Evolutionary conservation across 1,284 basidiomycete genomes (phyloP).

Genomic region (Entoloma clypeatum): DNA sequence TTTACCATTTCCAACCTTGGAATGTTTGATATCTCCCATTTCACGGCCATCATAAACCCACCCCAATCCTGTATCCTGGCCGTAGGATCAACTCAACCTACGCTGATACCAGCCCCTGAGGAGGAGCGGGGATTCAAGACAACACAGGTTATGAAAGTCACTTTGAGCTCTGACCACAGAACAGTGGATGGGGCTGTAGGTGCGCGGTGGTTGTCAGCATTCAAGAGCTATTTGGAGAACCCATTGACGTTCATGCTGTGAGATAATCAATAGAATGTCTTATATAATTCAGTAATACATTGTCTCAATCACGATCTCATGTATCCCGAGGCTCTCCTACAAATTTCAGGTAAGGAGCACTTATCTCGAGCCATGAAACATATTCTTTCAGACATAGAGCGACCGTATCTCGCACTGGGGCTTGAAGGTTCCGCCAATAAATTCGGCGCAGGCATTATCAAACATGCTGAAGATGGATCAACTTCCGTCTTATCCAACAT

Average conservation of each 20-base stretch:
- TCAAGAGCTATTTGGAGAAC: constrained; percentile 98
- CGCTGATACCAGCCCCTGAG: constrained; percentile 84
- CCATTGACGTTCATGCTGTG: constrained; percentile 90
- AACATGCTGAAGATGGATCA: constrained; percentile 70
- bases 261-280: too few relatives aligned
- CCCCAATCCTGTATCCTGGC: constrained; percentile 98
- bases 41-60: constrained; percentile 99
- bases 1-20: constrained; percentile 99
- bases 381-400: too few relatives aligned
- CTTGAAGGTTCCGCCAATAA: constrained; percentile 98
- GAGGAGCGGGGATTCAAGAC: constrained; percentile 93
- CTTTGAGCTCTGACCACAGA: constrained; percentile 93
- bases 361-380: too few relatives aligned
- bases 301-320: constrained; percentile 3
- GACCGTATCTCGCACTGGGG: constrained; percentile 73
- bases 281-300: too few relatives aligned
- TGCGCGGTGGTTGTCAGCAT: constrained; percentile 87
- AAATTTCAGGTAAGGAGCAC: too few relatives aligned
- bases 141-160: constrained; percentile 92
- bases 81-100: constrained; percentile 84
- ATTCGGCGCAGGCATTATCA: constrained; percentile 93
- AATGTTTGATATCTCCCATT: constrained; percentile 95
- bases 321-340: too few relatives aligned
- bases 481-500: constrained; percentile 77
- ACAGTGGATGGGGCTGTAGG: constrained; percentile 93